Evolutionary conservation across 2,329 filamentous ascomycete species (phyloP), one percentile per base, ranked within the genome.

Genomic region (Magnaporthiopsis rhizophila): DNA sequence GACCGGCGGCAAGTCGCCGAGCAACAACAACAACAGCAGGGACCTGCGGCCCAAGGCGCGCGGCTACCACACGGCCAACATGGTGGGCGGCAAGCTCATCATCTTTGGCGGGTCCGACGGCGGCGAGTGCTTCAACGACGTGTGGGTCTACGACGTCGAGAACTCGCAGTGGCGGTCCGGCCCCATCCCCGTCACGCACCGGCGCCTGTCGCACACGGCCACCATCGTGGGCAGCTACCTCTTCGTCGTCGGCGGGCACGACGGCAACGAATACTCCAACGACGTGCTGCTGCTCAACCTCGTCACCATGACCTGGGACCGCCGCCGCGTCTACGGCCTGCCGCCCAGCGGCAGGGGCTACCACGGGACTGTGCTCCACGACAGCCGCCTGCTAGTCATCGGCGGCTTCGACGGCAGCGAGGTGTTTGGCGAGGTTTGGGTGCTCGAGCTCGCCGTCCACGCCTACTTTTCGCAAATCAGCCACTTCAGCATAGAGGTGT

Each of bases 291-390:
- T 89, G 62, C 79, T 90, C 38, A 90, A 90, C 71, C 79, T 90
- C 7, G 87, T 89, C 45, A 89, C 86, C 57, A 89, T 90, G 87
- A 83, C 85, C n/a, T 90, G 87, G 87, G 87, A 90, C 71, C 83
- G 81, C 71, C 80, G 87, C 66, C 83, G 79, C 67, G 84, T 88
- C 11, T 89, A 89, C 71, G 87, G 87, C 28, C 74, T 83, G 67
- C 81, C 84, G 13, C 87, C 86, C 0, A 84, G 80, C 69, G 86
- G 86, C 12, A 78, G 87, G 65, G 87, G 87, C 0, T 90, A 90
- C 72, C 87, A 90, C 72, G 85, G 86, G 62, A 81, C 86, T 0
- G 83, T 89, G 21, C 76, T 89, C 58, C 83, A 89, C 70, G 87
- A 90, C 72, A 86, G 84, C 68, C 80, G 87, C 62, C 75, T 90